Evolutionary conservation across 2,329 filamentous ascomycete genomes (phyloP), one percentile per base, ranked within the genome.

Genomic region (Aspergillus aculeatinus): DNA sequence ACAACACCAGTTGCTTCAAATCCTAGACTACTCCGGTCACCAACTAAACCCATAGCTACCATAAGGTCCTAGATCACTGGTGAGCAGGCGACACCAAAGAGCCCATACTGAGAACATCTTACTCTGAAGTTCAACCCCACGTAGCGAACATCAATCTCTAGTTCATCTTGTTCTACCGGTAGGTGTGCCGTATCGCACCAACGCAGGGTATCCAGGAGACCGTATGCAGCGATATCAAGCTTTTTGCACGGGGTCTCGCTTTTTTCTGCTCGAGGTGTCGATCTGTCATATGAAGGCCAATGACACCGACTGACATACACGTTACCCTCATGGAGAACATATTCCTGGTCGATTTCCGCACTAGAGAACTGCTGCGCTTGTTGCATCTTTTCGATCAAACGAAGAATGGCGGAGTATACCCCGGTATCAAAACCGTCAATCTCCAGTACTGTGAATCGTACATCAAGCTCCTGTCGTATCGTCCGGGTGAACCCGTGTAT

Each of bases 61-160:
- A 74, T 69, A 21, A 76, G 63, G 60, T 77, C 66, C 65, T 68
- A 29, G 16, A 1, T 1, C 6, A 4, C 42, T 3, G 3, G 3
- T 53, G 53, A 61, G 44, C 29, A 48, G 12, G 5, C n/a, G n/a
- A n/a, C 6, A 16, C 10, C 7, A 27, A 27, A 35, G 1, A 16
- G 33, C n/a, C n/a, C n/a, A n/a, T n/a, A n/a, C n/a, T n/a, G n/a
- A n/a, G n/a, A n/a, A n/a, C n/a, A n/a, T n/a, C n/a, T n/a, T n/a
- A n/a, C n/a, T n/a, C n/a, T n/a, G n/a, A n/a, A n/a, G n/a, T n/a
- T 76, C 25, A 76, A 54, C 1, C 68, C 70, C 1, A 67, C 63
- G 11, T 73, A 73, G 48, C 76, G 73, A 55, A 74, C 67, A 29
- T 74, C 67, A 27, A 78, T 64, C 19, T 76, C 73, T 29, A 77